These are phyloP conservation scores for Suhomyces guaymorum DNA, from an alignment of 1,139 yeast genomes.

Conservation along the genomic window DNA sequence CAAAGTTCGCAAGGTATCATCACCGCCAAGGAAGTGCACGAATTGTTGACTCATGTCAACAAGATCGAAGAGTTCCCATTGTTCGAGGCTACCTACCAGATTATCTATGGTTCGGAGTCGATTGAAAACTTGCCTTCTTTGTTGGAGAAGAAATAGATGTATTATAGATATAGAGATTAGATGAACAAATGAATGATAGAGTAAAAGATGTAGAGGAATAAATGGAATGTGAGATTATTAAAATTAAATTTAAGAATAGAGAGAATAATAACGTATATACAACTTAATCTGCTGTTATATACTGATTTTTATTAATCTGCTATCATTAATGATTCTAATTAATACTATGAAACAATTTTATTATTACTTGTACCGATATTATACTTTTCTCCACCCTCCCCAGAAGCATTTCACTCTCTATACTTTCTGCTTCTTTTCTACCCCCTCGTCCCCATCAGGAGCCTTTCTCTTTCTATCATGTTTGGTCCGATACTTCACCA, in stretches of 20 bases:
- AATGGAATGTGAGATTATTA: too few species aligned
- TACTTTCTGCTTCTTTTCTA: conserved; percentile 8
- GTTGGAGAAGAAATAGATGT: conserved; percentile 25
- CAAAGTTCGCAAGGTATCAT: conserved; percentile 53
- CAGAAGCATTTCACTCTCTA: conserved; percentile 1
- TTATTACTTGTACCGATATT: too few species aligned
- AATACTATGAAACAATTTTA: too few species aligned
- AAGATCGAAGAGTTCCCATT: conserved; percentile 43
- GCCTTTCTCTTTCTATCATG: conserved; percentile 16
- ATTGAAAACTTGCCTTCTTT: conserved; percentile 46
- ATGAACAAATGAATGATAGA: conserved; percentile 4
- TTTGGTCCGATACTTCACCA: conserved; percentile 52
- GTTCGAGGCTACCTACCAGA: conserved; percentile 51
- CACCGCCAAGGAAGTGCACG: conserved; percentile 52
- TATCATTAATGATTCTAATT: too few species aligned
- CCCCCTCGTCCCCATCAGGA: conserved; percentile 7
- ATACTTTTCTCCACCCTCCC: too few species aligned
- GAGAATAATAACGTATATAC: too few species aligned
- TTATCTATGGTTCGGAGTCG: conserved; percentile 43
- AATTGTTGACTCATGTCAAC: conserved; percentile 37
- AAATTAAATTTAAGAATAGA: too few species aligned
- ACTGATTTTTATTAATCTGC: too few species aligned
- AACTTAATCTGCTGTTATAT: too few species aligned
- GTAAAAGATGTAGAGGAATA: too few species aligned
- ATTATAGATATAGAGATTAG: conserved; percentile 3